Evolutionary conservation across 2,329 filamentous ascomycete species (phyloP).

Genomic region (Colletotrichum coccodes): DNA sequence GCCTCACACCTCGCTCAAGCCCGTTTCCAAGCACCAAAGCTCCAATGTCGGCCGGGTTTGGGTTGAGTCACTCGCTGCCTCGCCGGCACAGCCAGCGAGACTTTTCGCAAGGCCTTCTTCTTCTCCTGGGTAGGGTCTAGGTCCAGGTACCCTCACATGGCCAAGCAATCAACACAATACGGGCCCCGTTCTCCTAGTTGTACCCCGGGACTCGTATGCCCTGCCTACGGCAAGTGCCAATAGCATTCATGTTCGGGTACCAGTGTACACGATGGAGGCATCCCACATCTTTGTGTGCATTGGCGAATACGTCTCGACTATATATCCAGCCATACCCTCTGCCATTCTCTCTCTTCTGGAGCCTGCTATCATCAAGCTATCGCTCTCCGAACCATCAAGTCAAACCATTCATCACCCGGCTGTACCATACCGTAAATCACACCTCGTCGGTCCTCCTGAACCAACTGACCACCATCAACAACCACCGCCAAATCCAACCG

Average conservation of each 20-base stretch:
- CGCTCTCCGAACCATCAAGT: not conserved
- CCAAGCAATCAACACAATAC: conserved; percentile 11
- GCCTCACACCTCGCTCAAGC: not conserved
- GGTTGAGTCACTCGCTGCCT: conserved; percentile 17
- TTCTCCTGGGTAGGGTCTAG: not conserved
- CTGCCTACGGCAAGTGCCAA: conserved; percentile 20
- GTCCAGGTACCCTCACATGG: conserved; percentile 13
- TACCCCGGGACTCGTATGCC: conserved; percentile 11
- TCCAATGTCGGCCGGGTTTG: not conserved
- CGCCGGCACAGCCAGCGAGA: conserved; percentile 15
- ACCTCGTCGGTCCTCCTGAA: not conserved
- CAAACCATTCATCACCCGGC: not conserved
- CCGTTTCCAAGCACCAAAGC: not conserved
- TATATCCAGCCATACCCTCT: conserved; percentile 18
- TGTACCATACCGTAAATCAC: not conserved
- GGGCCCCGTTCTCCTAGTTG: not conserved
- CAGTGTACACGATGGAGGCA: conserved; percentile 20
- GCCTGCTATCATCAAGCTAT: not conserved
- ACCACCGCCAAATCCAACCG: too few species aligned
- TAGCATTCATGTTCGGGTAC: conserved; percentile 13
- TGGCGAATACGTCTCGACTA: conserved; percentile 1
- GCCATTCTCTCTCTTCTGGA: too few species aligned
- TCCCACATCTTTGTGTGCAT: conserved; percentile 3
- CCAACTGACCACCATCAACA: not conserved
- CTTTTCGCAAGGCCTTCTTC: conserved; percentile 16